Conservation (phyloP, 2,329 filamentous ascomycete species). For the Aspergillus cejpii region DNA sequence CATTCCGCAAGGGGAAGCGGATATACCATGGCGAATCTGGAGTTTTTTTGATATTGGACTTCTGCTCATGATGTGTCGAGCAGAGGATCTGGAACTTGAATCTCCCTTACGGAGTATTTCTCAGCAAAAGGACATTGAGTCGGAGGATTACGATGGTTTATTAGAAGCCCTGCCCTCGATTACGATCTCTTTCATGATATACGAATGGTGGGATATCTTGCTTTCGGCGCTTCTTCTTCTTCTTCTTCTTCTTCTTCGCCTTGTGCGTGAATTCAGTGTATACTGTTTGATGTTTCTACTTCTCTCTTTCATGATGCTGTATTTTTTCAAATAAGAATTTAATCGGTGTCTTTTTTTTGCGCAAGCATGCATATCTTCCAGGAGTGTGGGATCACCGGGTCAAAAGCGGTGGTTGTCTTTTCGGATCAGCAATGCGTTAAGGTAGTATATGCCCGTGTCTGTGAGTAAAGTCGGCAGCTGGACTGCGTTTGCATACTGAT, state of each 20-base stretch:
- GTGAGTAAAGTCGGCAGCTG: no score
- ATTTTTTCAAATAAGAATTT: slow-evolving; percentile 24
- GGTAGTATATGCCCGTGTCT: no score
- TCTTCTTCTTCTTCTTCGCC: slow-evolving; percentile 8
- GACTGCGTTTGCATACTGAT: no score
- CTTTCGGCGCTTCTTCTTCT: slow-evolving; percentile 7
- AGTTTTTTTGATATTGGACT: not conserved
- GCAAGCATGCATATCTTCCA: not conserved
- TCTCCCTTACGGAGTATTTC: not conserved
- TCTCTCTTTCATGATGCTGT: slow-evolving; percentile 23
- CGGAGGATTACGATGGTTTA: no score
- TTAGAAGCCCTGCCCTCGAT: not conserved
- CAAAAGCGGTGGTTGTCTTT: not conserved
- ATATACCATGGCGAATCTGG: not conserved
- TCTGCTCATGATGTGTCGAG: not conserved
- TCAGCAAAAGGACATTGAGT: not conserved
- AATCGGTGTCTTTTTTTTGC: slow-evolving; percentile 1
- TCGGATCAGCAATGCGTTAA: not conserved
- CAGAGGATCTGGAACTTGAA: slow-evolving; percentile 12
- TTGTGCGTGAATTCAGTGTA: slow-evolving; percentile 23
- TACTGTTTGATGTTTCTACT: slow-evolving; percentile 20
- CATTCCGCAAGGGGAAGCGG: not conserved
- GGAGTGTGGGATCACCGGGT: not conserved
- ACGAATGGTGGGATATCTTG: not conserved
- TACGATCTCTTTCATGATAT: slow-evolving; percentile 3